Evolutionary conservation across 2,329 filamentous ascomycete species (phyloP), one percentile per base, ranked within the genome.

Genomic region (Penicillium carneum): DNA sequence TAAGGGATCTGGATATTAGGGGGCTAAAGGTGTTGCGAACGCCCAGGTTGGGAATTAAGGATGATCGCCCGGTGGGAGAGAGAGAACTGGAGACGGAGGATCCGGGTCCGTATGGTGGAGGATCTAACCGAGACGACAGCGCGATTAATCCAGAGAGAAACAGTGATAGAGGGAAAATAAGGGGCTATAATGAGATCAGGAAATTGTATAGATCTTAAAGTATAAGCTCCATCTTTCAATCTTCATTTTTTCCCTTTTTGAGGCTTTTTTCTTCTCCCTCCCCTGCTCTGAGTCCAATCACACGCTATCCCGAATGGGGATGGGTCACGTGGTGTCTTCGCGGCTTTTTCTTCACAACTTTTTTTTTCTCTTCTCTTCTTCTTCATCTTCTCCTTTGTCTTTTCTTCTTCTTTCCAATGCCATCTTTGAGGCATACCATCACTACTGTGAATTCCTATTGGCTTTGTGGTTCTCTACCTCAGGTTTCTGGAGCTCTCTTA

Each of bases 91-190:
- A 64, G 65, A 68, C 66, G 67, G 64, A 69, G 65, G 62, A 64
- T 70, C 69, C 69, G 69, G 65, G 59, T 66, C 69, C 65, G 68
- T 69, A 55, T 55, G 48, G 63, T 68, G 62, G 63, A 66, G 66
- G 65, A 66, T 62, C 64, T 66, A 66, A 68, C 62, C 65, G 66
- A 65, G 57, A 50, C 63, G 64, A 57, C 53, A 64, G 56, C 38
- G 42, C 54, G 57, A 62, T 58, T 12, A 55, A 56, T 36, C 20
- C 16, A 29, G n/a, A 56, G 34, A 49, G 20, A 49, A 42, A 52
- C 16, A 54, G 16, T 3, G 46, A 47, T 18, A 36, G n/a, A 34
- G 31, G 11, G 43, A 14, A n/a, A 46, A 38, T 61, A 26, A 34
- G 23, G 3, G 33, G 33, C 38, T 48, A 47, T 23, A 41, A 53